phyloP scores from a whole-genome alignment of 306 rosid species.

The Astragalus membranaceus region DNA sequence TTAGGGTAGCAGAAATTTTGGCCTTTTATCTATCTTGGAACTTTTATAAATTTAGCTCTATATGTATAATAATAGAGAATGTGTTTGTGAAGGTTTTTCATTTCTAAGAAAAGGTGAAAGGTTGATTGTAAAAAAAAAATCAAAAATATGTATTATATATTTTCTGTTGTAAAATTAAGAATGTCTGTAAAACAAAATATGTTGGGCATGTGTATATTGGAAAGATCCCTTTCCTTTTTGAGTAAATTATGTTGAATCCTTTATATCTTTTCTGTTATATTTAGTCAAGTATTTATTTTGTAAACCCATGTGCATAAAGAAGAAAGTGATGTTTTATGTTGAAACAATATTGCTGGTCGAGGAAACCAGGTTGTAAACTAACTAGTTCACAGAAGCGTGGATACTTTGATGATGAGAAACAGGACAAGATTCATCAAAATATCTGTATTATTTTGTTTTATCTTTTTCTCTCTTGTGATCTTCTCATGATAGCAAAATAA shows the following conservation, averaged over 20 bases:
- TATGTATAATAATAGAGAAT: conserved; percentile 38
- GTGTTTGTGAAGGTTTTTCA: conserved; percentile 24
- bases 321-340: neutral
- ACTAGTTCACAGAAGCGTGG: neutral
- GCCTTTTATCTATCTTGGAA: conserved; percentile 28
- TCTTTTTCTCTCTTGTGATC: neutral
- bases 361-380: neutral
- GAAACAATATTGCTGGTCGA: neutral
- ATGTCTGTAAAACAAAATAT: conserved; percentile 41
- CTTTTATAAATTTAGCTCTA: conserved; percentile 16
- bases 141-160: neutral
- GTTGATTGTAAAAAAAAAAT: conserved; percentile 26
- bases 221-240: conserved; percentile 32
- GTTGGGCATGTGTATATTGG: conserved; percentile 31
- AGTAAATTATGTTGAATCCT: conserved; percentile 9
- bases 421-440: conserved; percentile 18
- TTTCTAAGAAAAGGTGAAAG: conserved; percentile 38
- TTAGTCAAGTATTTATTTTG: conserved; percentile 21
- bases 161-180: conserved; percentile 43
- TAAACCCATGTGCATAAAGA: conserved; percentile 24
- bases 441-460: neutral
- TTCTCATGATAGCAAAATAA: neutral
- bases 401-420: conserved; percentile 19
- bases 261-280: neutral
- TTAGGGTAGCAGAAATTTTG: conserved; percentile 31